Percentiles rank a stretch among this genome's conserved stretches.
phyloP scores from a whole-genome alignment of 2,329 filamentous ascomycete species.

The Xylaria sp. region DNA sequence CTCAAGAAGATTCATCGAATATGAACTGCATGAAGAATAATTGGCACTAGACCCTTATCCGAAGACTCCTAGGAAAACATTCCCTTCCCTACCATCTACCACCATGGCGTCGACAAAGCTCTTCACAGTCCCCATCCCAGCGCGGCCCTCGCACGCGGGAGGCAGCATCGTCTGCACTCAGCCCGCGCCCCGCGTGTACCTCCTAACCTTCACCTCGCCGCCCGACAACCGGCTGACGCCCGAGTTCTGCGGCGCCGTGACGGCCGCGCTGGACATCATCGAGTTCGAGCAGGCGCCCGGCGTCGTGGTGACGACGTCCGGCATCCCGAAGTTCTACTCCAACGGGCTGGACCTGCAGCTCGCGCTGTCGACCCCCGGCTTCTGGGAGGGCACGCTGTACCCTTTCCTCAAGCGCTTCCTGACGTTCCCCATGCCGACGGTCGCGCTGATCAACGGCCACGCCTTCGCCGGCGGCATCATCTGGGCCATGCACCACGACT shows the following conservation, averaged over 20 bases:
- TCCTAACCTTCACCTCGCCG: conserved; percentile 76
- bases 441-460: conserved; percentile 83
- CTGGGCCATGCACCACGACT: conserved; percentile 84
- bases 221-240: conserved; percentile 82
- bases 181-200: conserved; percentile 71
- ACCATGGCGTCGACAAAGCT: conserved; percentile 54
- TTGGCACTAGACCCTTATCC: background rate
- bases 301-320: conserved; percentile 80
- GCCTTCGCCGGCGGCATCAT: conserved; percentile 86
- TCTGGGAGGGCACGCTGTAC: conserved; percentile 71
- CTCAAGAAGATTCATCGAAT: background rate
- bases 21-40: background rate
- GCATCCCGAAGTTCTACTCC: conserved; percentile 81
- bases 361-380: conserved; percentile 68
- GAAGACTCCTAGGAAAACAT: background rate
- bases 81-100: background rate
- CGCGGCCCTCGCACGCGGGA: conserved; percentile 58
- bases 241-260: conserved; percentile 72
- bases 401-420: conserved; percentile 72
- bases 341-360: conserved; percentile 84
- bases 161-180: conserved; percentile 72
- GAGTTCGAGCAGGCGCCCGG: conserved; percentile 75
- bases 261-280: conserved; percentile 79
- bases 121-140: conserved; percentile 69
- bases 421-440: conserved; percentile 83